Percentiles rank a stretch among this genome's conserved stretches.
phyloP scores from a whole-genome alignment of 164 flowering plant genomes.

The Vitis vinifera region DNA sequence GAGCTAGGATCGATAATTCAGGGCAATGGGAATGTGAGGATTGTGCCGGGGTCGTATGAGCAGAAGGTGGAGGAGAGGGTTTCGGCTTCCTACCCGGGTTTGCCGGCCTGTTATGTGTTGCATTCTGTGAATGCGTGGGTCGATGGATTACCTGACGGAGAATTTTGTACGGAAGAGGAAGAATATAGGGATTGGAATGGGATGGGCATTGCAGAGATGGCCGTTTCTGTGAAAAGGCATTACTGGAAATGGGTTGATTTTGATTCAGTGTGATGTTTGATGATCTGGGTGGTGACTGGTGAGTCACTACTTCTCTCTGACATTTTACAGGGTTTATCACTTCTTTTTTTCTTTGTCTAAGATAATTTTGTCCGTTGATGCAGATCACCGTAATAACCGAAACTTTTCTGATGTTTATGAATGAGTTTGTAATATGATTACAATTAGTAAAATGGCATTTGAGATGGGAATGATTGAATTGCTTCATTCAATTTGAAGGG shows the following conservation, averaged over 20 bases:
- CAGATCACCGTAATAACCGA: too few species aligned
- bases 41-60: constrained; percentile 58
- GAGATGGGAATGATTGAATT: too few species aligned
- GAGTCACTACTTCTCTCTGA: neutral
- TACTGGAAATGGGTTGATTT: constrained; percentile 85
- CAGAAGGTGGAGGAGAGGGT: constrained; percentile 75
- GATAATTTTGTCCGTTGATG: neutral
- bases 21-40: constrained; percentile 33
- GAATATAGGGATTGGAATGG: constrained; percentile 51
- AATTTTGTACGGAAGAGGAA: constrained; percentile 73
- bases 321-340: constrained; percentile 10
- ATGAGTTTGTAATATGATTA: too few species aligned
- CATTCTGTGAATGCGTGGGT: constrained; percentile 77
- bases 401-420: too few species aligned
- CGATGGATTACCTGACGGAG: constrained; percentile 77
- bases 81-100: constrained; percentile 86
- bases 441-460: too few species aligned
- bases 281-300: constrained; percentile 14
- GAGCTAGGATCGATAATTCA: constrained; percentile 65
- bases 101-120: constrained; percentile 83
- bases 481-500: too few species aligned
- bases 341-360: neutral
- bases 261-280: constrained; percentile 26
- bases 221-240: constrained; percentile 76
- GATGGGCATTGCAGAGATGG: constrained; percentile 35